Evolutionary conservation across 2,329 filamentous ascomycete genomes (phyloP).

Genomic region (Fusarium virguliforme): DNA sequence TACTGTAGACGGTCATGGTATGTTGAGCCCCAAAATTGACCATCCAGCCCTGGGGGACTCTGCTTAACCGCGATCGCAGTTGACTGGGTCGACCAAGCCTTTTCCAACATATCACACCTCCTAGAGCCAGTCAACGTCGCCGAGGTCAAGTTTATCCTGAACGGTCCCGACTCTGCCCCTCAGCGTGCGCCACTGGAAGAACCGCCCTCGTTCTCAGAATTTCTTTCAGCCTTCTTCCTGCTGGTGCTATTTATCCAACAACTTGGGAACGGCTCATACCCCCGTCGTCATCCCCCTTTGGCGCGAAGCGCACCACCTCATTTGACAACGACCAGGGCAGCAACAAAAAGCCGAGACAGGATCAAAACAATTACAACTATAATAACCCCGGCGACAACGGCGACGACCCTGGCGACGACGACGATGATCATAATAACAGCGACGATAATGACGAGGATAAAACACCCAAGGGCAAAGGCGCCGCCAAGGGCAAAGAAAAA

Average conservation of each 20-base stretch:
- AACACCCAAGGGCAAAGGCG: background rate
- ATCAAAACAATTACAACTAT: background rate
- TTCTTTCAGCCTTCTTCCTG: background rate
- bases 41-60: background rate
- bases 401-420: background rate
- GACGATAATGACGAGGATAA: background rate
- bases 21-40: background rate
- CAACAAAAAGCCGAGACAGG: background rate
- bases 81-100: background rate
- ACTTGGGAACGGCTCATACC: background rate
- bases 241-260: background rate
- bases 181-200: background rate
- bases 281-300: background rate
- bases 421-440: background rate
- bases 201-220: background rate
- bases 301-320: background rate
- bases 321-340: background rate
- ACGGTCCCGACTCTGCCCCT: background rate
- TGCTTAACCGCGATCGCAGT: conserved; percentile 5
- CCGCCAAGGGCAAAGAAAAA: background rate
- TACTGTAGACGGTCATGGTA: conserved; percentile 8
- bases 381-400: background rate
- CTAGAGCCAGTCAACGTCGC: background rate
- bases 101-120: background rate
- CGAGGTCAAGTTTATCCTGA: background rate